Evolutionary conservation across 2,329 filamentous ascomycete genomes (phyloP), one percentile per base, ranked within the genome.

Genomic region (Ophiostoma novo-ulmi): DNA sequence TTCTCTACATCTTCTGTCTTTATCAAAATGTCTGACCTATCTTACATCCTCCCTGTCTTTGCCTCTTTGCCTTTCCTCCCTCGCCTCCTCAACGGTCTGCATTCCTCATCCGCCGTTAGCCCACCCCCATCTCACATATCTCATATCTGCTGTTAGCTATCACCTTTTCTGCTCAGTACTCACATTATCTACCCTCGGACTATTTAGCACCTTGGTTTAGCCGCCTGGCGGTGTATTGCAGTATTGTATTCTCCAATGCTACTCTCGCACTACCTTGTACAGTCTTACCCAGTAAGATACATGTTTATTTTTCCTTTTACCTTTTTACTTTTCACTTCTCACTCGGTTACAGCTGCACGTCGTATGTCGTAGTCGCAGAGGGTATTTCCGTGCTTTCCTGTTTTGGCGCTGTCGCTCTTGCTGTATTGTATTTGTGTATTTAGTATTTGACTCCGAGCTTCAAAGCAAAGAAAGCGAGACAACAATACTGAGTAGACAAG

Each of bases 191-290:
- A 58, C 52, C 52, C 58, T 63, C 58, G 26, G 58, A 63, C 58
- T 35, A 13, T 63, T 61, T 63, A 63, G 58, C 26, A 26, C 35
- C 58, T 26, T n/a, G 44, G n/a, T 58, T 58, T 63, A 63, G 58
- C 58, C 58, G 58, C 58, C 58, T 63, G 58, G 58, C 58, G 61
- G 61, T 35, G 61, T 35, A 65, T 65, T 65, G 61, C 58, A 63
- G 58, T 35, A 35, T 58, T 58, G 52, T 26, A 58, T 58, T 58
- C 44, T n/a, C 52, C n/a, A 58, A 58, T 58, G 52, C 52, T 22
- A 58, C 52, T 10, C 22, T 58, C 20, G 6, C 0, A 1, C 48
- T 55, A 20, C 48, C 8, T 48, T 20, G 10, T 39, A 5, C 38
- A 39, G 38, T 39, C 38, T 39, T 11, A 4, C 31, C 1, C 26